Evolutionary conservation across 768 basidiomycete species (phyloP).

Genomic region (Trichaptum fuscoviolaceum): DNA sequence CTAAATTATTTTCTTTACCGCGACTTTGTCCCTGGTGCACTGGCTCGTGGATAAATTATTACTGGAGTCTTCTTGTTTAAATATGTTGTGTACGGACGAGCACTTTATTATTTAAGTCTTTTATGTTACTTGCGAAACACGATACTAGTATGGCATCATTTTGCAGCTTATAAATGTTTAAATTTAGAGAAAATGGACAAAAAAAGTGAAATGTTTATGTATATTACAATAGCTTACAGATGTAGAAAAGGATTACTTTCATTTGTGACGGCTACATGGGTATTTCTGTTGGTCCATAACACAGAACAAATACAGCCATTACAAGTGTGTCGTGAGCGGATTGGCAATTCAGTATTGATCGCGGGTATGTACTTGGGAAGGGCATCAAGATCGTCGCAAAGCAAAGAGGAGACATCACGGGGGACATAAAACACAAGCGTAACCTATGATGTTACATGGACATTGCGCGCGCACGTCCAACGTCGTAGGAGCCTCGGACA

Average conservation of each 20-base stretch:
- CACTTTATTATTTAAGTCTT: background rate
- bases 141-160: background rate
- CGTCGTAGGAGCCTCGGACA: conserved; percentile 54
- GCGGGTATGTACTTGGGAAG: background rate
- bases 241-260: background rate
- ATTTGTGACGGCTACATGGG: background rate
- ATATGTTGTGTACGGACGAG: background rate
- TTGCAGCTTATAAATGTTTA: no score
- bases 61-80: background rate
- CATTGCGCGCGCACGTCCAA: conserved; percentile 74
- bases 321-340: background rate
- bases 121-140: background rate
- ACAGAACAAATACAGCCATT: no score
- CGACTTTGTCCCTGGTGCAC: background rate
- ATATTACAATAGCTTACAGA: no score
- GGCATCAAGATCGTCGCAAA: background rate
- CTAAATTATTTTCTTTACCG: background rate
- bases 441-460: conserved; percentile 52
- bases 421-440: background rate
- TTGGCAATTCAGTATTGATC: background rate
- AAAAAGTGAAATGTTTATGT: no score
- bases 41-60: background rate
- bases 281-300: no score
- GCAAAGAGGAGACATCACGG: background rate
- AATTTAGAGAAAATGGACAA: no score